phyloP scores from a whole-genome alignment of 371 early-diverging fungal species.

The Batkoa obscura region DNA sequence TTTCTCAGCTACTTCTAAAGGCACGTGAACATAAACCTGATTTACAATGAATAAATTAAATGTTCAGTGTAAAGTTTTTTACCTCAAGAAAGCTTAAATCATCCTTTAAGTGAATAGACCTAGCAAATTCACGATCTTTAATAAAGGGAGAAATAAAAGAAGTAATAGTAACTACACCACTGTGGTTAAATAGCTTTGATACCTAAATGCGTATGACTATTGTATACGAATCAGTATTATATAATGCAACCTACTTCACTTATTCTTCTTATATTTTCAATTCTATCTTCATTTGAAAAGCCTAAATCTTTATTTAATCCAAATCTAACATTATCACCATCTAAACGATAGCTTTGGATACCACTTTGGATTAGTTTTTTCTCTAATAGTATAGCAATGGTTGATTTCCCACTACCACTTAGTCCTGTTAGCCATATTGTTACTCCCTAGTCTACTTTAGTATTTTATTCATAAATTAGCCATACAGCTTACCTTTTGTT shows the following conservation, averaged over 20 bases:
- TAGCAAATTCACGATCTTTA: slow-evolving; percentile 61
- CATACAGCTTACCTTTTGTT: too few species aligned
- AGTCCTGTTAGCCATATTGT: slow-evolving; percentile 88
- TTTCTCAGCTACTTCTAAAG: slow-evolving; percentile 67
- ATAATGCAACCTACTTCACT: slow-evolving; percentile 37
- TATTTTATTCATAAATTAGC: too few species aligned
- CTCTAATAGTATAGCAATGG: slow-evolving; percentile 76
- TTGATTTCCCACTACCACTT: slow-evolving; percentile 87
- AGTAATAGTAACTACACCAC: slow-evolving; percentile 60
- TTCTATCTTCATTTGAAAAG: slow-evolving; percentile 74
- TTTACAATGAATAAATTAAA: slow-evolving; percentile 16
- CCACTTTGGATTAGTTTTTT: slow-evolving; percentile 56
- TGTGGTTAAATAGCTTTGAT: slow-evolving; percentile 76
- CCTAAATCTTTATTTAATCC: slow-evolving; percentile 88
- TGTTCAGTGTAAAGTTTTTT: not conserved
- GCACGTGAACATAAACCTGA: slow-evolving; percentile 57
- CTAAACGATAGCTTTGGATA: slow-evolving; percentile 64
- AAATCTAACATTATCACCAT: slow-evolving; percentile 90
- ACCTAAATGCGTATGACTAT: slow-evolving; percentile 19
- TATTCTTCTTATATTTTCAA: slow-evolving; percentile 85
- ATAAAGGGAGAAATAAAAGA: slow-evolving; percentile 82
- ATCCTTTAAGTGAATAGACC: slow-evolving; percentile 52
- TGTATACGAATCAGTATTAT: not conserved
- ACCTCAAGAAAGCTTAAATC: slow-evolving; percentile 62
- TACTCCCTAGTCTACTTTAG: slow-evolving; percentile 27